Evolutionary conservation across 768 basidiomycete genomes (phyloP), one percentile per base, ranked within the genome.

Genomic region (Pleurotus platypus): DNA sequence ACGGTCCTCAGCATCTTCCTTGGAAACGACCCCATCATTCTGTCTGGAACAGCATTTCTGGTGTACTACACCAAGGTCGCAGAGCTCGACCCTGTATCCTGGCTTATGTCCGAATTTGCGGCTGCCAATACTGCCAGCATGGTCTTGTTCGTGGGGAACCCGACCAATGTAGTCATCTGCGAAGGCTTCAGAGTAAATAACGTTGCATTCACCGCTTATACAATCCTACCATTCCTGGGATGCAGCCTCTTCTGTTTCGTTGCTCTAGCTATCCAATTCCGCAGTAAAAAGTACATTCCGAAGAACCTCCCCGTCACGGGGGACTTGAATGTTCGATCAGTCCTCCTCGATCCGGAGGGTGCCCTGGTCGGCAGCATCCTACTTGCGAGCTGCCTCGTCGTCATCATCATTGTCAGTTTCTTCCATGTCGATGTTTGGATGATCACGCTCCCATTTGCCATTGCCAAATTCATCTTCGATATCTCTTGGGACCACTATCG

Each of bases 21-120:
- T n/a, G 95, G 94, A 5, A 97, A 97, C 65, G 93, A 98, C 70
- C 95, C 95, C 0, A 83, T 98, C 67, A 91, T 97, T 57, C 80
- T 98, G 48, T 92, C 89, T 11, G 94, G 94, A 1, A 96, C 94
- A 0, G 86, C 87, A 0, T 97, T 98, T 69, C 72, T 97, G 30
- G 89, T 87, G 5, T 97, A 97, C 64, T 92, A 93, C 64, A 95
- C 94, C 0, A 69, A 82, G 30, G 86, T 86, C 8, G 80, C 86
- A 1, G 78, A 73, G 43, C 71, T 85, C 20, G 57, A 83, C 26
- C 82, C 85, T 0, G 72, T 74, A 2, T 75, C 88, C 1, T 90
- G 88, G 89, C 72, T 90, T 43, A 87, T 89, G 58, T 78, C 86
- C 9, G 86, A 90, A 59, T 90, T 90, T 62, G 84, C 87, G 0